A percentile compares a stretch with the other conserved stretches of the same genome.
These are phyloP conservation scores for Jatropha multifida DNA, from an alignment of 441 rosid species.

Conservation along the genomic window DNA sequence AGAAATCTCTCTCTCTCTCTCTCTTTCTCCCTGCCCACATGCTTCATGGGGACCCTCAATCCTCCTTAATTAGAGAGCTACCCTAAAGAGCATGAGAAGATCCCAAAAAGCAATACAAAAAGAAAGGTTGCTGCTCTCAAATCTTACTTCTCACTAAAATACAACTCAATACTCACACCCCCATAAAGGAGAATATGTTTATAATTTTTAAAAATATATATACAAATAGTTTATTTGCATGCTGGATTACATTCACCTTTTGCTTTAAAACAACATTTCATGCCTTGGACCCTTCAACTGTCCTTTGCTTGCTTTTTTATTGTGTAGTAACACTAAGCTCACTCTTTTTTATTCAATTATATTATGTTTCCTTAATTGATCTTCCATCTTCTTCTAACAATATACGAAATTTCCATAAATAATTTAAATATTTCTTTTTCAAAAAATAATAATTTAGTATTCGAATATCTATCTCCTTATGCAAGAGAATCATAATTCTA, in stretches of 20 bases:
- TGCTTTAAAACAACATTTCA: slow-evolving; percentile 42
- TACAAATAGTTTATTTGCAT: slow-evolving; percentile 36
- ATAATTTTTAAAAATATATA: not conserved
- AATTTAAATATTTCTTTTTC: no score
- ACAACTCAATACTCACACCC: slow-evolving; percentile 31
- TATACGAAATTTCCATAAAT: no score
- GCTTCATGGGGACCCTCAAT: slow-evolving; percentile 59
- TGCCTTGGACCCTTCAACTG: slow-evolving; percentile 36
- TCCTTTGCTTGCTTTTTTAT: slow-evolving; percentile 30
- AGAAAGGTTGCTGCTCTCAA: slow-evolving; percentile 8
- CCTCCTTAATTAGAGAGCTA: slow-evolving; percentile 23
- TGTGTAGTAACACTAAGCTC: slow-evolving; percentile 36
- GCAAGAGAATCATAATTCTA: no score
- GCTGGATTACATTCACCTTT: slow-evolving; percentile 40
- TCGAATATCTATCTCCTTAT: no score
- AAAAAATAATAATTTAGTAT: no score
- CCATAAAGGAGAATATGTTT: slow-evolving; percentile 32
- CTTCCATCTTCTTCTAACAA: not conserved
- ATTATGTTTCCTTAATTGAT: not conserved
- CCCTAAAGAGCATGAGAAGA: slow-evolving; percentile 40
- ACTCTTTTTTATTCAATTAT: slow-evolving; percentile 17
- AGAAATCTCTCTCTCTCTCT: not conserved
- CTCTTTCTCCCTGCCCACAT: slow-evolving; percentile 40
- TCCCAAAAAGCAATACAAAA: slow-evolving; percentile 49
- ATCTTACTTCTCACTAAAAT: slow-evolving; percentile 23